Conservation (phyloP, 305 asterid species). For the Petunia hybrid region DNA sequence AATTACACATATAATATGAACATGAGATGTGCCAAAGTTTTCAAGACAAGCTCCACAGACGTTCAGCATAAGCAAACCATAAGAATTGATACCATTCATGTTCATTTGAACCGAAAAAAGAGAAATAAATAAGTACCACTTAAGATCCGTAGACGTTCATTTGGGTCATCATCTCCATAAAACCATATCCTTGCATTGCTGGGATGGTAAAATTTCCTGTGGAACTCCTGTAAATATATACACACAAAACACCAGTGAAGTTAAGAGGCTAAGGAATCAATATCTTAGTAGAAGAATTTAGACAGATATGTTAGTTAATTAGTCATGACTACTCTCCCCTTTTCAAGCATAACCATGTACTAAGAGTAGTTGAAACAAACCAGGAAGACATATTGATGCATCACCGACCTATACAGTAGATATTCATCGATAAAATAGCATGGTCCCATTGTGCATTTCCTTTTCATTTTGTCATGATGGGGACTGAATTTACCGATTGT, state of each 20-base stretch:
- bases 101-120: constrained; percentile 22
- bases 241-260: constrained; percentile 18
- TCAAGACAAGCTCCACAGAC: constrained; percentile 14
- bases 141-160: constrained; percentile 82
- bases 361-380: not conserved
- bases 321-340: constrained; percentile 19
- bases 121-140: constrained; percentile 63
- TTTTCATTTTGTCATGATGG: constrained; percentile 18
- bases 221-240: constrained; percentile 75
- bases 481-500: too few species aligned
- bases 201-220: constrained; percentile 90
- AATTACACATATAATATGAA: constrained; percentile 22
- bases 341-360: constrained; percentile 9
- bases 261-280: constrained; percentile 20
- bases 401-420: constrained; percentile 15
- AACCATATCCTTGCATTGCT: constrained; percentile 99
- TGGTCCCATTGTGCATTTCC: not conserved
- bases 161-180: constrained; percentile 95
- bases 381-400: not conserved
- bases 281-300: constrained; percentile 9
- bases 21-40: constrained; percentile 27
- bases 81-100: constrained; percentile 25
- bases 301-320: constrained; percentile 5
- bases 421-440: not conserved
- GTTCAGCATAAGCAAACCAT: not conserved